Evolutionary conservation across 2,329 filamentous ascomycete species (phyloP), one percentile per base, ranked within the genome.

Genomic region (Fusarium keratoplasticum): DNA sequence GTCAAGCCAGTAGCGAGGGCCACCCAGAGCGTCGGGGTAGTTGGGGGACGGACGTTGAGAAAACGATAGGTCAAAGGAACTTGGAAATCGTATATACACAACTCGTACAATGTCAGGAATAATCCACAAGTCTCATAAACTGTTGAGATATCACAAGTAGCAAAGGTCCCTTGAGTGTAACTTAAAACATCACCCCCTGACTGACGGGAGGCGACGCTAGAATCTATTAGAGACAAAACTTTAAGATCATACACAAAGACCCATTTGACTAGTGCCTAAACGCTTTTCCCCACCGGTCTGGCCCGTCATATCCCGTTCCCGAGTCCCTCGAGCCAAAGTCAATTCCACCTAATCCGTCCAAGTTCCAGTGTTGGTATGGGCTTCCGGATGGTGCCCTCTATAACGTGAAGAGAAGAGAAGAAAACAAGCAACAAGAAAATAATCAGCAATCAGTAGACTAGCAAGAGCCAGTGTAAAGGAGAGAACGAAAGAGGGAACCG

Each of bases 301-400:
- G 40, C 38, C 57, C 13, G 25, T 52, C 31, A 55, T 36, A 40
- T 58, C 57, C 59, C 64, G 16, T 67, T 44, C 22, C 60, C 50
- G 62, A 62, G 38, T 52, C 62, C 62, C 64, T 25, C 27, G 33
- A 70, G 18, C 40, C 52, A 61, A 65, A 74, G 57, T 38, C 54
- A 69, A 57, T 63, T 62, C 66, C 72, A 57, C 62, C 54, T 54
- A 47, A 55, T 69, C 60, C 64, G 59, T 55, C 44, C 64, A 64
- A 70, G 58, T 67, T 75, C 75, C 75, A 77, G 75, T 77, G 75
- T 75, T 77, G 75, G 75, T 54, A 72, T 74, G 61, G 71, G 72
- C 72, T 58, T 64, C 61, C 44, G 57, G 66, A 40, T 36, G 58
- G 66, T 76, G 62, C 71, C 69, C 67, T 77, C 75, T 77, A 77